phyloP scores from a whole-genome alignment of 306 rosid genomes.

The Morella rubra region DNA sequence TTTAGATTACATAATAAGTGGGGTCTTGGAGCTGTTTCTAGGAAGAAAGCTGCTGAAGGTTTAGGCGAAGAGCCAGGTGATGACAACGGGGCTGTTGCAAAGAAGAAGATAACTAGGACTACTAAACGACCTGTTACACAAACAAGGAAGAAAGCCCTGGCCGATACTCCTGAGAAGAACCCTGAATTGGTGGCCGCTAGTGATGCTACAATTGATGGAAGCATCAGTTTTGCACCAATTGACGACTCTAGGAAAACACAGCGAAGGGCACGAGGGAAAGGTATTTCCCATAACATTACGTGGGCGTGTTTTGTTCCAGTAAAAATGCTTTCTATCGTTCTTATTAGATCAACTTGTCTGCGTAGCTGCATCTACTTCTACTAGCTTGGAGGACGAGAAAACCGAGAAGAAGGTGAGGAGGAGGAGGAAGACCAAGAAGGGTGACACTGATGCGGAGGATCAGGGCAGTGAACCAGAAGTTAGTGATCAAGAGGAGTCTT shows the following conservation, averaged over 20 bases:
- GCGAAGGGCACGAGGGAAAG: slow-evolving; percentile 52
- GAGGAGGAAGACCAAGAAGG: slow-evolving; percentile 52
- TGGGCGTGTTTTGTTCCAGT: slow-evolving; percentile 4
- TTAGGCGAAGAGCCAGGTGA: slow-evolving; percentile 38
- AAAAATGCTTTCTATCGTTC: slow-evolving; percentile 6
- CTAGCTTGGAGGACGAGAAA: slow-evolving; percentile 52
- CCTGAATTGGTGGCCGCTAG: slow-evolving; percentile 34
- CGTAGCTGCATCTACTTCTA: slow-evolving; percentile 52
- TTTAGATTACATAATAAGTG: slow-evolving; percentile 47
- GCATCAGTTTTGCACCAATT: slow-evolving; percentile 27
- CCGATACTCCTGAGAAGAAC: slow-evolving; percentile 36
- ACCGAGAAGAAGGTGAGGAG: slow-evolving; percentile 60
- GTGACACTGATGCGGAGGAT: slow-evolving; percentile 32
- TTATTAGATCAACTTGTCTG: slow-evolving; percentile 23
- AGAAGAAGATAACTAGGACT: slow-evolving; percentile 54
- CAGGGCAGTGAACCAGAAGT: slow-evolving; percentile 44
- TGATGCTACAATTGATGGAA: slow-evolving; percentile 47
- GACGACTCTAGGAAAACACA: slow-evolving; percentile 54
- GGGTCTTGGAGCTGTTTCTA: slow-evolving; percentile 57
- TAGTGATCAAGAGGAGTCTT: slow-evolving; percentile 49
- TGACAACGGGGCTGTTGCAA: slow-evolving; percentile 54
- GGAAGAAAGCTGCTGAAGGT: slow-evolving; percentile 54
- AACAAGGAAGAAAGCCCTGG: slow-evolving; percentile 49
- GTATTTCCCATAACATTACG: slow-evolving; percentile 38
- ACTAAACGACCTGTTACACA: slow-evolving; percentile 32